phyloP scores from a whole-genome alignment of 83 land plant species.

The Diphasiastrum complanatum region DNA sequence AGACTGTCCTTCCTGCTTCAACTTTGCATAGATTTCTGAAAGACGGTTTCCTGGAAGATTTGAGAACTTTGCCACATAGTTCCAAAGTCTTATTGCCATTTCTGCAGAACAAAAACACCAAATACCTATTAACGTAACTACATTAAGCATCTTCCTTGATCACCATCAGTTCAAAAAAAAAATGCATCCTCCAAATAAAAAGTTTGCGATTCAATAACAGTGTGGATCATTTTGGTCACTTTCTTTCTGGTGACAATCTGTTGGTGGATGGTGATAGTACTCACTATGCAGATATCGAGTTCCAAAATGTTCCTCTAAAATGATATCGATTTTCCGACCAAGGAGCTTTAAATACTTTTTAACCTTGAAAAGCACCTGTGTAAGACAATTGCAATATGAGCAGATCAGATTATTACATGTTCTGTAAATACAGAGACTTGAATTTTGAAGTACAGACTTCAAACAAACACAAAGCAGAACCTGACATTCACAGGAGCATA shows the following conservation, averaged over 20 bases:
- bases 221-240: background rate
- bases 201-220: background rate
- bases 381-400: background rate
- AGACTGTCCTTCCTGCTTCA: conserved; percentile 53
- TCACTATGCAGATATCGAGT: conserved; percentile 65
- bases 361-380: conserved; percentile 82
- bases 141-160: background rate
- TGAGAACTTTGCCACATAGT: conserved; percentile 88
- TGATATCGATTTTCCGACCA: conserved; percentile 75
- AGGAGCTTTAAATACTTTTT: conserved; percentile 76
- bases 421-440: background rate
- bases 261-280: conserved; percentile 10
- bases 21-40: conserved; percentile 72
- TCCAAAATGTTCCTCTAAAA: conserved; percentile 58
- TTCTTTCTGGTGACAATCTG: too few relatives aligned
- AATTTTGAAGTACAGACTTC: background rate
- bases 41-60: conserved; percentile 78
- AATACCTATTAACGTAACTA: background rate
- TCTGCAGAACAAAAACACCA: conserved; percentile 40
- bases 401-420: background rate
- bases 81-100: conserved; percentile 86
- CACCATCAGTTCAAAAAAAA: background rate
- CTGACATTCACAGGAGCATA: background rate
- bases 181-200: background rate
- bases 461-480: background rate